phyloP scores from a whole-genome alignment of 2,329 filamentous ascomycete species.

The Cladosporium sp. region DNA sequence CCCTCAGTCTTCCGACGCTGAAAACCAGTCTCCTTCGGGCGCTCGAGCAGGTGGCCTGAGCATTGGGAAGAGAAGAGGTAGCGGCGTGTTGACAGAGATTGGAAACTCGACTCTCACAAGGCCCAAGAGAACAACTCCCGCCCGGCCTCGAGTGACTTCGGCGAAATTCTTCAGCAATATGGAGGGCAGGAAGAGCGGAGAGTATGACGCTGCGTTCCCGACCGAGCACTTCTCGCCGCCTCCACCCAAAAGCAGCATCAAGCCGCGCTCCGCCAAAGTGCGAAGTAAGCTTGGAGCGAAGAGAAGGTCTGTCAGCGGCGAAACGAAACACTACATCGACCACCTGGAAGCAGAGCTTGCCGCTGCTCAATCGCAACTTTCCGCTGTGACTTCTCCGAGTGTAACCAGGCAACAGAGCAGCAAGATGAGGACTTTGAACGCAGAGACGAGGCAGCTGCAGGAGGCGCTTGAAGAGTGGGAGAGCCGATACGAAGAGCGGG shows the following conservation, averaged over 20 bases:
- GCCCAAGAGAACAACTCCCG: conserved; percentile 14
- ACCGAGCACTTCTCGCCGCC: conserved; percentile 16
- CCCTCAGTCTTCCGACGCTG: conserved; percentile 18
- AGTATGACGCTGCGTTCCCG: conserved; percentile 16
- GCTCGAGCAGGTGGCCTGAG: conserved; percentile 10
- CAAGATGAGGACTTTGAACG: conserved; percentile 33
- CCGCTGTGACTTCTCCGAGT: conserved; percentile 37
- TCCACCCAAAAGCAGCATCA: conserved; percentile 15
- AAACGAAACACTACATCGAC: conserved; percentile 44
- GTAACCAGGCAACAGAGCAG: conserved; percentile 32
- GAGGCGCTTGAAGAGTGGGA: conserved; percentile 36
- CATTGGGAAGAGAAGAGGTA: conserved; percentile 20
- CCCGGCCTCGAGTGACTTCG: conserved; percentile 17
- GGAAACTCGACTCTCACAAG: conserved; percentile 19
- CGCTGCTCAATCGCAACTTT: conserved; percentile 36
- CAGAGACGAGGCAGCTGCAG: conserved; percentile 31
- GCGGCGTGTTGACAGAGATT: conserved; percentile 29
- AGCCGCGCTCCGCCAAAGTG: conserved; percentile 17
- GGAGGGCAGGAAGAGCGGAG: conserved; percentile 10
- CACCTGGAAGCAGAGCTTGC: conserved; percentile 45
- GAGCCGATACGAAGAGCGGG: conserved; percentile 31
- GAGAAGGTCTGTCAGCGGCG: conserved; percentile 34
- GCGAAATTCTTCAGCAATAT: conserved; percentile 17
- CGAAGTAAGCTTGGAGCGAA: conserved; percentile 22
- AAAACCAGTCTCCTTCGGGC: conserved; percentile 22